phyloP scores from a whole-genome alignment of 352 stramenopile species.

The Pythium volutum region DNA sequence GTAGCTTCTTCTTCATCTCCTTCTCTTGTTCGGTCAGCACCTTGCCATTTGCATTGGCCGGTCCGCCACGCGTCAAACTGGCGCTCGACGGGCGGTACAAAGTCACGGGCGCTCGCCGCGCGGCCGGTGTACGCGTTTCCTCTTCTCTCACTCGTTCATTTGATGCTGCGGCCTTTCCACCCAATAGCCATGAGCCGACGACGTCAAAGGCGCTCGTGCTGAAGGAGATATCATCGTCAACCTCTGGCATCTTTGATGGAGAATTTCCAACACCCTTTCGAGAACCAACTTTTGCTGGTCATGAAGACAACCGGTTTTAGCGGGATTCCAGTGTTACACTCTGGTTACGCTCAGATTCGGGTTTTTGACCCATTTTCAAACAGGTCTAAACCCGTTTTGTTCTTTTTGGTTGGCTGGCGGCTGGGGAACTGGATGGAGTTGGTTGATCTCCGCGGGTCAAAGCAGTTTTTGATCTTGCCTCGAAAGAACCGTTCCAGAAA shows the following conservation, averaged over 20 bases:
- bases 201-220: conserved; percentile 51
- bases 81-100: conserved; percentile 50
- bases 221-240: conserved; percentile 58
- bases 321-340: conserved; percentile 4
- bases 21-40: conserved; percentile 57
- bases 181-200: conserved; percentile 61
- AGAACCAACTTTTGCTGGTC: conserved; percentile 11
- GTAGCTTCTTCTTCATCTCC: conserved; percentile 69
- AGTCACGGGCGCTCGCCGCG: conserved; percentile 29
- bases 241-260: conserved; percentile 21
- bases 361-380: background rate
- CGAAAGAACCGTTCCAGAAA: conserved; percentile 37
- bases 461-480: conserved; percentile 68
- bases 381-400: conserved; percentile 8
- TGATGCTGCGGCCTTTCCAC: conserved; percentile 20
- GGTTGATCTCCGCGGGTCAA: conserved; percentile 1
- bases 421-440: no score
- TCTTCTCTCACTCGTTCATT: conserved; percentile 15
- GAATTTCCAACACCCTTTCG: conserved; percentile 3
- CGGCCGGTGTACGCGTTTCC: background rate
- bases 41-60: conserved; percentile 26
- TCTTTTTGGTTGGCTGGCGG: conserved; percentile 40
- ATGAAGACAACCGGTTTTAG: conserved; percentile 9
- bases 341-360: conserved; percentile 1
- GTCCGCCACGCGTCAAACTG: conserved; percentile 25